Evolutionary conservation across 1,284 basidiomycete genomes (phyloP).

Genomic region (Ganoderma leucocontextum): DNA sequence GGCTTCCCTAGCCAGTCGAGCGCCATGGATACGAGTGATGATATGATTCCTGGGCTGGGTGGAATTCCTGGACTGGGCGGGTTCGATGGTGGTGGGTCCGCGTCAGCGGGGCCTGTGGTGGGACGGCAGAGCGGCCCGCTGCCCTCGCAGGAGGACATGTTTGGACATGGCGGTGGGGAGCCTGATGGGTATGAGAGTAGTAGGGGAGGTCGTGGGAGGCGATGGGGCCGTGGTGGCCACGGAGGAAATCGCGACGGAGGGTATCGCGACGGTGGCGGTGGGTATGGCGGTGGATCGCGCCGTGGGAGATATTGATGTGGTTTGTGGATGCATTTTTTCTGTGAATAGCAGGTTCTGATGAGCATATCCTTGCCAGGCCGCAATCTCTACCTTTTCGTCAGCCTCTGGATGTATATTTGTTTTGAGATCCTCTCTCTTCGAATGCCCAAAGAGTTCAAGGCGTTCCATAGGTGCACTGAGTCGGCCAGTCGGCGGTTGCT

Average conservation of each 20-base stretch:
- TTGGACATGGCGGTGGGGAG: slow-evolving; percentile 38
- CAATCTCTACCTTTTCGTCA: background rate
- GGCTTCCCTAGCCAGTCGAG: slow-evolving; percentile 4
- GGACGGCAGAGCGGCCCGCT: slow-evolving; percentile 49
- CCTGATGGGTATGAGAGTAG: slow-evolving; percentile 13
- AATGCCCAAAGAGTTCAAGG: background rate
- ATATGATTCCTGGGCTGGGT: slow-evolving; percentile 41
- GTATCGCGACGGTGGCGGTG: slow-evolving; percentile 13
- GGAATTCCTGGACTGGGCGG: slow-evolving; percentile 15
- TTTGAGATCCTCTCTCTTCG: background rate
- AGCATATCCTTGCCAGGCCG: background rate
- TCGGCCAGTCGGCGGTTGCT: background rate
- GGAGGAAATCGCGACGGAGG: slow-evolving; percentile 9
- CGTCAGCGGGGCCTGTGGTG: slow-evolving; percentile 30
- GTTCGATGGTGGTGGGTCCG: slow-evolving; percentile 28
- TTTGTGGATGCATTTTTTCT: background rate
- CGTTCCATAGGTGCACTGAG: background rate
- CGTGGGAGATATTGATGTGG: slow-evolving; percentile 20
- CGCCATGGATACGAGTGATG: slow-evolving; percentile 28
- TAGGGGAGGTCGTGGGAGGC: slow-evolving; percentile 16
- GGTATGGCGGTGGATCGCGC: slow-evolving; percentile 16
- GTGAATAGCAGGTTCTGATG: background rate
- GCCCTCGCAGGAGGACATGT: slow-evolving; percentile 53
- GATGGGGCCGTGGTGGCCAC: slow-evolving; percentile 21
- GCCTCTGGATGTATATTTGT: background rate